Percentiles rank a stretch among this genome's conserved stretches.
Conservation (phyloP, 495 filamentous ascomycete species). For the Podospora didyma region DNA sequence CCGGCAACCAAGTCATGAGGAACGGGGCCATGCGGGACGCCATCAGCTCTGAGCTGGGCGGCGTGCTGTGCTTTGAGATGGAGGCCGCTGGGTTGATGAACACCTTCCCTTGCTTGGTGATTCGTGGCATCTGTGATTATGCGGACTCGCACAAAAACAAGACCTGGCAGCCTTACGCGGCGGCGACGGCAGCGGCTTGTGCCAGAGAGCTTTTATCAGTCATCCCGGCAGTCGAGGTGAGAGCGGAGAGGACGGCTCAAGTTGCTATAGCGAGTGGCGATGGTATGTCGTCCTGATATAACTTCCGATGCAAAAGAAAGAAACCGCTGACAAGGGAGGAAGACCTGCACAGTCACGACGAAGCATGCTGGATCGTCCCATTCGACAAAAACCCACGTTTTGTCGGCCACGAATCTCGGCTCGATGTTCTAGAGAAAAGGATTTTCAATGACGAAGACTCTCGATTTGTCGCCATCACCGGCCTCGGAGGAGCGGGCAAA, state of each 20-base stretch:
- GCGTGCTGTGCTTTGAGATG: constrained; percentile 29
- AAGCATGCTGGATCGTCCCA: constrained; percentile 11
- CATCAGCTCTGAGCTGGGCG: neutral
- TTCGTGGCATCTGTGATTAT: constrained; percentile 41
- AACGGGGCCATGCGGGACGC: constrained; percentile 7
- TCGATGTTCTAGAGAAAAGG: constrained; percentile 28
- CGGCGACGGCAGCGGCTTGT: constrained; percentile 19
- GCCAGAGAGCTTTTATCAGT: constrained; percentile 19
- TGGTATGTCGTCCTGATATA: too few species aligned
- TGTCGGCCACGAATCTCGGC: constrained; percentile 35
- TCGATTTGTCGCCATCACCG: constrained; percentile 40
- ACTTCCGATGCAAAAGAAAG: too few species aligned
- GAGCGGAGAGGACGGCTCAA: too few species aligned
- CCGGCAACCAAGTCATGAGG: constrained; percentile 22
- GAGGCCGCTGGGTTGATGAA: constrained; percentile 20
- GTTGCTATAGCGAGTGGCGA: too few species aligned
- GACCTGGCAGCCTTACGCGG: constrained; percentile 19
- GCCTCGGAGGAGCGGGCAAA: constrained; percentile 47
- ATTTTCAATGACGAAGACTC: constrained; percentile 22
- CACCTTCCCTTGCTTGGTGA: constrained; percentile 25
- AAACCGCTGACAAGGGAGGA: too few species aligned
- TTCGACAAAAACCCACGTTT: constrained; percentile 37
- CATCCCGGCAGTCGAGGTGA: too few species aligned
- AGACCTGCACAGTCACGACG: too few species aligned
- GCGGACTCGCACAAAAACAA: constrained; percentile 39